Conservation (phyloP, 192 early-diverging fungal species). For the Mortierella claussenii region DNA sequence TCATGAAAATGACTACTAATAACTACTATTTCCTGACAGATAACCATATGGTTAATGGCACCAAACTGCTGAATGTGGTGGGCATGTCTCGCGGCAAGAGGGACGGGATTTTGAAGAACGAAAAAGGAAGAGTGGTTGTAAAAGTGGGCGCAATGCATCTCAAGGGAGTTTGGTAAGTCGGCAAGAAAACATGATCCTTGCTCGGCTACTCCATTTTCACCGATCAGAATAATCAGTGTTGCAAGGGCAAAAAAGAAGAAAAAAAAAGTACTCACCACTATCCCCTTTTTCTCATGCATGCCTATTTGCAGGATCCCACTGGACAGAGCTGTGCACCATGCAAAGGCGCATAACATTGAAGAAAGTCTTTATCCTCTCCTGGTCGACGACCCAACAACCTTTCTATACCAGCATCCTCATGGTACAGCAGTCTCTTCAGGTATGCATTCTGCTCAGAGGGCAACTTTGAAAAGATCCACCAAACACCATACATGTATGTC, state of each 20-base stretch:
- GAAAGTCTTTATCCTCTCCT: conserved; percentile 82
- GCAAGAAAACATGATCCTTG: no score
- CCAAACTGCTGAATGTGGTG: conserved; percentile 86
- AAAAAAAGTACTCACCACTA: no score
- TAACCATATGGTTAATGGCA: conserved; percentile 89
- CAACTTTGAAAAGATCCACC: background rate
- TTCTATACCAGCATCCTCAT: conserved; percentile 64
- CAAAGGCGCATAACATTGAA: conserved; percentile 74
- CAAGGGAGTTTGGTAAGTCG: conserved; percentile 84
- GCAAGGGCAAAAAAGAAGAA: no score
- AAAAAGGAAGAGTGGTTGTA: conserved; percentile 85
- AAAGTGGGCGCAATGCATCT: conserved; percentile 90
- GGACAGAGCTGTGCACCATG: conserved; percentile 72
- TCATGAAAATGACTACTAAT: background rate
- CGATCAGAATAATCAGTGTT: no score
- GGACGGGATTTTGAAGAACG: conserved; percentile 88
- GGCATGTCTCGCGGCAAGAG: conserved; percentile 90
- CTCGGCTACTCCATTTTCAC: no score
- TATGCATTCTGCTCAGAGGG: background rate
- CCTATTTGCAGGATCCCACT: conserved; percentile 24
- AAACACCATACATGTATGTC: background rate
- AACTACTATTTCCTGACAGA: no score
- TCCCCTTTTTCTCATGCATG: no score
- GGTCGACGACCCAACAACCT: conserved; percentile 74
- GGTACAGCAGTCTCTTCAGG: conserved; percentile 27